Evolutionary conservation across 768 basidiomycete species (phyloP).

Genomic region (Antrodiella citrinella): DNA sequence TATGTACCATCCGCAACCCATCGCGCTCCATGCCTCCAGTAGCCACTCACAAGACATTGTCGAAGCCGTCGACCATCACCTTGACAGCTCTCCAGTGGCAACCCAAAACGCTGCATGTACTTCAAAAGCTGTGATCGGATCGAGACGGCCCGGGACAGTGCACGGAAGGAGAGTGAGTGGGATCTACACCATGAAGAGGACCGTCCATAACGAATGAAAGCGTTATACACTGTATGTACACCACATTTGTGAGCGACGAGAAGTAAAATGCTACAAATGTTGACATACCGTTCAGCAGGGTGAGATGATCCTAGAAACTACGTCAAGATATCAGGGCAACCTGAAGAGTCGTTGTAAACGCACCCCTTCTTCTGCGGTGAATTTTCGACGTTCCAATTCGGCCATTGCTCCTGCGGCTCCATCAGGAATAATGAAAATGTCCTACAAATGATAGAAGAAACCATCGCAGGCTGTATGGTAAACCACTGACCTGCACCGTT

Average conservation of each 20-base stretch:
- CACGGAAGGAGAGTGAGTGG: slow-evolving; percentile 89
- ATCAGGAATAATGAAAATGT: slow-evolving; percentile 83
- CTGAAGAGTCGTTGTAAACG: too few species aligned
- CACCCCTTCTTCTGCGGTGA: slow-evolving; percentile 97
- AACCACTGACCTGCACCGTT: slow-evolving; percentile 61
- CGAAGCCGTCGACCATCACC: slow-evolving; percentile 79
- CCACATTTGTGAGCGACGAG: too few species aligned
- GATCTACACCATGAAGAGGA: slow-evolving; percentile 91
- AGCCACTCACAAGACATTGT: slow-evolving; percentile 86
- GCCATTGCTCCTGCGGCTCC: slow-evolving; percentile 80
- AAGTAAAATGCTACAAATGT: background rate
- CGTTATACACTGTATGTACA: slow-evolving; percentile 96
- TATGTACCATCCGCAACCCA: slow-evolving; percentile 94
- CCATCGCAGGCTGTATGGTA: background rate
- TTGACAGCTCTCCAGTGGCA: slow-evolving; percentile 80
- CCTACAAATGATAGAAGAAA: slow-evolving; percentile 35
- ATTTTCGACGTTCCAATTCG: slow-evolving; percentile 90
- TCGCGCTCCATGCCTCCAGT: slow-evolving; percentile 89
- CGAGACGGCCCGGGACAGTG: slow-evolving; percentile 88
- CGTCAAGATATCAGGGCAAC: too few species aligned
- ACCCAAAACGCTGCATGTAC: slow-evolving; percentile 85
- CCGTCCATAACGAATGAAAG: slow-evolving; percentile 74
- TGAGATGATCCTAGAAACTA: slow-evolving; percentile 91
- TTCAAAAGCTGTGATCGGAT: slow-evolving; percentile 93
- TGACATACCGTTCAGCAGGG: slow-evolving; percentile 75